These are phyloP conservation scores for Hibiscus trionum DNA, from an alignment of 345 rosid species.

Conservation along the genomic window DNA sequence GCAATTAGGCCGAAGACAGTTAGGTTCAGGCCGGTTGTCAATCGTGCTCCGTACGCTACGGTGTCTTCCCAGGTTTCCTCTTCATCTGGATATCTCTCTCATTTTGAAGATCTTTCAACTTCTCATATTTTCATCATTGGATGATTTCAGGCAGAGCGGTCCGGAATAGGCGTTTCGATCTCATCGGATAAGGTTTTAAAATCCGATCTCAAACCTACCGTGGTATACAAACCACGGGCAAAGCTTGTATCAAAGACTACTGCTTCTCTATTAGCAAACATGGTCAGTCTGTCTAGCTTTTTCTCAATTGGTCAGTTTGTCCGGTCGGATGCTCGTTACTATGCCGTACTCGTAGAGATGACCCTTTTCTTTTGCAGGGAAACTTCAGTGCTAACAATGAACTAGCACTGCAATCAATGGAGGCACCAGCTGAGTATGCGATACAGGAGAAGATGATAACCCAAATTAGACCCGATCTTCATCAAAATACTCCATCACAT, in stretches of 20 bases:
- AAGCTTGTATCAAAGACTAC: slow-evolving; percentile 79
- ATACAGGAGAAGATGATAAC: slow-evolving; percentile 31
- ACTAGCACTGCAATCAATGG: slow-evolving; percentile 19
- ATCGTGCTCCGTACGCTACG: slow-evolving; percentile 26
- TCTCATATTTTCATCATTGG: slow-evolving; percentile 16
- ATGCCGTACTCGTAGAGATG: neutral
- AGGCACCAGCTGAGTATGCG: slow-evolving; percentile 21
- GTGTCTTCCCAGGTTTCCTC: slow-evolving; percentile 41
- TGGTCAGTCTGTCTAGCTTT: slow-evolving; percentile 40
- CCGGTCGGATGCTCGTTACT: neutral
- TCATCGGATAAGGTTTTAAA: slow-evolving; percentile 34
- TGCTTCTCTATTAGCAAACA: slow-evolving; percentile 61
- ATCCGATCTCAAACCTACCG: slow-evolving; percentile 34
- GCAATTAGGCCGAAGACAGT: slow-evolving; percentile 74
- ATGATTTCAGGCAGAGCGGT: slow-evolving; percentile 35
- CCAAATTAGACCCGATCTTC: slow-evolving; percentile 23
- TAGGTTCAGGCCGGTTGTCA: slow-evolving; percentile 44
- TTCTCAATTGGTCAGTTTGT: neutral
- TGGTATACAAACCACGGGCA: slow-evolving; percentile 75
- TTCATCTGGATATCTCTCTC: neutral
- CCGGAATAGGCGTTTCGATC: slow-evolving; percentile 25
- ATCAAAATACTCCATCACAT: slow-evolving; percentile 20
- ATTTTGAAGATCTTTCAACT: slow-evolving; percentile 3
- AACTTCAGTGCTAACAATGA: slow-evolving; percentile 30
- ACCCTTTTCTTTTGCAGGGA: slow-evolving; percentile 35